Evolutionary conservation across 2,329 filamentous ascomycete species (phyloP).

Genomic region (Cercospora beticola): DNA sequence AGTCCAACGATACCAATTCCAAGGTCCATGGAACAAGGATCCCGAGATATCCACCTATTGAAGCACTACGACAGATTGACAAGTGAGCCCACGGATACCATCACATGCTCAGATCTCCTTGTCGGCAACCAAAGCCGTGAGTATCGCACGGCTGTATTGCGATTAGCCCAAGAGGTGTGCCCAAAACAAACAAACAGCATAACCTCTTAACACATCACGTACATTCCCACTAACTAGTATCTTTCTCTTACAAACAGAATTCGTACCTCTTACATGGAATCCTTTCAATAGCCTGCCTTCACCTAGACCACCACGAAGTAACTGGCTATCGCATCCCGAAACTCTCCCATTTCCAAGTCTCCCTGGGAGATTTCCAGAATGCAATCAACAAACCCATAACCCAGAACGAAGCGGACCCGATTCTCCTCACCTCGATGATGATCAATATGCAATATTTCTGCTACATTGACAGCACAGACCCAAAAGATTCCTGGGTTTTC

Average conservation of each 20-base stretch:
- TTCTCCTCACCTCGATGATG: conserved; percentile 18
- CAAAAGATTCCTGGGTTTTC: conserved; percentile 14
- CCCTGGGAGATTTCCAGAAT: conserved; percentile 14
- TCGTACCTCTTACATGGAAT: conserved; percentile 14
- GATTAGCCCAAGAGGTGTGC: conserved; percentile 16
- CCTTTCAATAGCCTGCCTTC: conserved; percentile 12
- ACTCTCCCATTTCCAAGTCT: conserved; percentile 13
- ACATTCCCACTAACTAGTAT: not conserved
- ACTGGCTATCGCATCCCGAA: conserved; percentile 8
- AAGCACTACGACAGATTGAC: conserved; percentile 14
- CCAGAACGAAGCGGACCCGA: conserved; percentile 10
- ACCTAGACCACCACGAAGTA: conserved; percentile 7
- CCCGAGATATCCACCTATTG: conserved; percentile 10
- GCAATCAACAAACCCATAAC: conserved; percentile 14
- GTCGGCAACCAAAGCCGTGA: conserved; percentile 1
- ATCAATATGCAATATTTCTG: conserved; percentile 17
- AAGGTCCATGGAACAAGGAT: conserved; percentile 9
- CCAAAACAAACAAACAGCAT: not conserved
- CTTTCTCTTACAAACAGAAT: too few species aligned
- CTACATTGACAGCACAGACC: conserved; percentile 1
- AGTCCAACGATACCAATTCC: not conserved
- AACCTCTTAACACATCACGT: not conserved
- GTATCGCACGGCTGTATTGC: conserved; percentile 14
- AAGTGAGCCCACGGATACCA: conserved; percentile 7
- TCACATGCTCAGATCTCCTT: conserved; percentile 16